A percentile compares a stretch with the other conserved stretches of the same genome.
phyloP scores from a whole-genome alignment of 1,284 basidiomycete species.

The Ustanciosporium gigantosporum region DNA sequence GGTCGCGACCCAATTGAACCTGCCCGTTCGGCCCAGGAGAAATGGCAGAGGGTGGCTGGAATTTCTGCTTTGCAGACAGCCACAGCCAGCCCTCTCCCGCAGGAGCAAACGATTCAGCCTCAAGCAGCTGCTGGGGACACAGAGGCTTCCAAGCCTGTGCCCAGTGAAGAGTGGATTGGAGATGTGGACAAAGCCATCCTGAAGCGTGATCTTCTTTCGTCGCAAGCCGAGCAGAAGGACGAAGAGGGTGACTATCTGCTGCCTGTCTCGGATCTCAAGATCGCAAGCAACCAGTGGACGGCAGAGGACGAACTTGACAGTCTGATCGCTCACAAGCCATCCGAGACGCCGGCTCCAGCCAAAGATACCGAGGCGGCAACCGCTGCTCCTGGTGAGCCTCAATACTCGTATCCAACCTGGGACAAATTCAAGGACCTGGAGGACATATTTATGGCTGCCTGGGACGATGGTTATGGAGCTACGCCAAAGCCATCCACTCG shows the following conservation, averaged over 20 bases:
- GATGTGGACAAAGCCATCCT: conserved; percentile 26
- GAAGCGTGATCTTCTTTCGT: conserved; percentile 13
- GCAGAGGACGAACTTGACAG: background rate
- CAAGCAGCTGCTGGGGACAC: too few relatives aligned
- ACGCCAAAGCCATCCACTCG: conserved; percentile 1
- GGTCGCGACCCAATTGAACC: too few relatives aligned
- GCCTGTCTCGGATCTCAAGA: conserved; percentile 30
- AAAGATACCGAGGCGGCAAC: background rate
- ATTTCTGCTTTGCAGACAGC: conserved; percentile 2
- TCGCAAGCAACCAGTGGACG: conserved; percentile 3
- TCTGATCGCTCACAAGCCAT: background rate
- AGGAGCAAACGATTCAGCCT: background rate
- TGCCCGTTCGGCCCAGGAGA: conserved; percentile 3
- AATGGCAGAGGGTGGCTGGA: conserved; percentile 24
- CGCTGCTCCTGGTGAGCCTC: background rate
- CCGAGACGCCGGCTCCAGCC: background rate
- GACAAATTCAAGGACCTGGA: conserved; percentile 21
- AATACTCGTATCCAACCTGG: conserved; percentile 14
- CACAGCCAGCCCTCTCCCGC: background rate
- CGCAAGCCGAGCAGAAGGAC: background rate
- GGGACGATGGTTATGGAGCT: conserved; percentile 21
- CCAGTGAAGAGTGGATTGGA: conserved; percentile 28
- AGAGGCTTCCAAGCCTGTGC: too few relatives aligned
- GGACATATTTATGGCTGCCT: conserved; percentile 22
- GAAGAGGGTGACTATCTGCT: conserved; percentile 12